Evolutionary conservation across 2,329 filamentous ascomycete species (phyloP).

Genomic region (Colletotrichum theobromicola): DNA sequence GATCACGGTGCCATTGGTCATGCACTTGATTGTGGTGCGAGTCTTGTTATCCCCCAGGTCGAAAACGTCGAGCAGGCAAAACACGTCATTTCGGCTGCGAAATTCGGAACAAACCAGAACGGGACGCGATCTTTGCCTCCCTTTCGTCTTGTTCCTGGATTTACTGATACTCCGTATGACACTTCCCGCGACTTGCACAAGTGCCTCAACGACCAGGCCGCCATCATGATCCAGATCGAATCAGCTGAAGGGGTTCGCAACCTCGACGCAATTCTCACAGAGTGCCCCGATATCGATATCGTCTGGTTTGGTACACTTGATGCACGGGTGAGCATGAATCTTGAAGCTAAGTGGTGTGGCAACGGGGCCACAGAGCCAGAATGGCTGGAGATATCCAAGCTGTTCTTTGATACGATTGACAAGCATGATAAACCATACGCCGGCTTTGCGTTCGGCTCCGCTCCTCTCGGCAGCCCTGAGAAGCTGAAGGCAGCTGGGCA

Average conservation of each 20-base stretch:
- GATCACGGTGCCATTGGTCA: slow-evolving; percentile 53
- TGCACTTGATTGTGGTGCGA: slow-evolving; percentile 53
- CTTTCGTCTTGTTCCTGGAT: slow-evolving; percentile 37
- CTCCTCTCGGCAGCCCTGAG: slow-evolving; percentile 29
- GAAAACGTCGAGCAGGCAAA: slow-evolving; percentile 51
- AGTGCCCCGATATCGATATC: slow-evolving; percentile 48
- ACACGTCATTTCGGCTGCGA: slow-evolving; percentile 46
- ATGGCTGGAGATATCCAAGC: slow-evolving; percentile 41
- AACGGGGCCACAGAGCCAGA: slow-evolving; percentile 39
- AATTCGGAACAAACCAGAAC: slow-evolving; percentile 43
- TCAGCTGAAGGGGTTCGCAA: slow-evolving; percentile 45
- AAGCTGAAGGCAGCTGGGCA: slow-evolving; percentile 27
- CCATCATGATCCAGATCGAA: slow-evolving; percentile 55
- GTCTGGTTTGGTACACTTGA: slow-evolving; percentile 55
- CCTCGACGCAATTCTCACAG: slow-evolving; percentile 52
- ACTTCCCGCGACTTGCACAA: slow-evolving; percentile 36
- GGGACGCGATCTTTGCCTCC: slow-evolving; percentile 52
- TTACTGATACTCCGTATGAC: slow-evolving; percentile 41
- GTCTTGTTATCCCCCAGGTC: slow-evolving; percentile 50
- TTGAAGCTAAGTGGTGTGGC: slow-evolving; percentile 36
- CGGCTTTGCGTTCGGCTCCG: slow-evolving; percentile 32
- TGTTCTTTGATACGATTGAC: slow-evolving; percentile 40
- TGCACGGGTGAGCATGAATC: slow-evolving; percentile 47
- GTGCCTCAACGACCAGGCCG: slow-evolving; percentile 50
- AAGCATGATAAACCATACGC: slow-evolving; percentile 51